Evolutionary conservation across 257 asterid genomes (phyloP).

Genomic region (Solanum piurae): DNA sequence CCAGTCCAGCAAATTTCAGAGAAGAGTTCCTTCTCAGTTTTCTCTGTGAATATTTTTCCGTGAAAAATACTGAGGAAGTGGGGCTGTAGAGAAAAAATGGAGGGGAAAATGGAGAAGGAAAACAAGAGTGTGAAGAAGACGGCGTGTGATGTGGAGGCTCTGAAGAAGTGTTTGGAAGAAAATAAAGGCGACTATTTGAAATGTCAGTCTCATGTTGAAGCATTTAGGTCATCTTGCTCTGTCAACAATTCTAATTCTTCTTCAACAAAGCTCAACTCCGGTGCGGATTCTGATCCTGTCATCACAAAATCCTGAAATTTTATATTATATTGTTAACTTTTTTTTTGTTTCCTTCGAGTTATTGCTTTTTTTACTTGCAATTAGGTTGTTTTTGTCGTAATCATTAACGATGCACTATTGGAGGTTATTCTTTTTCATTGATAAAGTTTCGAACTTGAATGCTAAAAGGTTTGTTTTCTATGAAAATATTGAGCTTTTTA

Average conservation of each 20-base stretch:
- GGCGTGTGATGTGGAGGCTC: slow-evolving; percentile 51
- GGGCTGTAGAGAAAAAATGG: background rate
- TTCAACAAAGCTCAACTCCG: background rate
- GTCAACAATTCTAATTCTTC: slow-evolving; percentile 27
- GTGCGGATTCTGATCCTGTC: background rate
- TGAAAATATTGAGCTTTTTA: background rate
- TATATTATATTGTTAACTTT: background rate
- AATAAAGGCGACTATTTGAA: slow-evolving; percentile 50
- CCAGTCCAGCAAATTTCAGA: background rate
- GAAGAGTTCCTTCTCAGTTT: background rate
- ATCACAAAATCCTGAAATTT: background rate
- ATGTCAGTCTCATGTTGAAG: slow-evolving; percentile 58
- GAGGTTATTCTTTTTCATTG: background rate
- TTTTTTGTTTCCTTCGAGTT: background rate
- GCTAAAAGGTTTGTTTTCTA: background rate
- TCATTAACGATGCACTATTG: background rate
- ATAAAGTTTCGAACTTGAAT: background rate
- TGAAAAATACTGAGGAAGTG: too few species aligned
- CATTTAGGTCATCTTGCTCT: slow-evolving; percentile 54
- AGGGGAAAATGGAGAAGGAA: slow-evolving; percentile 12
- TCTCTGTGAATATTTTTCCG: background rate
- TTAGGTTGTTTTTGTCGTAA: background rate
- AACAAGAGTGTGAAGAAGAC: slow-evolving; percentile 23
- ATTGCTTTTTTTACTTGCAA: background rate
- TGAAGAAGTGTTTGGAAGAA: slow-evolving; percentile 58